Base-by-base conservation (phyloP, 2,329 filamentous ascomycete species). In the Cordyceps pruinosa region DNA sequence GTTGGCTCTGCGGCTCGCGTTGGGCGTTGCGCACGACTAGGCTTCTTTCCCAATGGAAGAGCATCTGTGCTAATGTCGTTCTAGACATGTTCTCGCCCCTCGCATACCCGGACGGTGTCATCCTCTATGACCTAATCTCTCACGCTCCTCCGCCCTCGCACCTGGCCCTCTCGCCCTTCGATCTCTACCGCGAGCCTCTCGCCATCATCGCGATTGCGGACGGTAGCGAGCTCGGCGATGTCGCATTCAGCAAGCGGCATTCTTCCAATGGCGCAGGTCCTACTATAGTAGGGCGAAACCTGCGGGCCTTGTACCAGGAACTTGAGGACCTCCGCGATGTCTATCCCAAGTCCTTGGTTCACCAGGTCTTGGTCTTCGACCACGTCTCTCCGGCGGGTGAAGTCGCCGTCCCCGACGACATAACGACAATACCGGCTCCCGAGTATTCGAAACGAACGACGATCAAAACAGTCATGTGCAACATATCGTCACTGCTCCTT, bases 1-100 rank as follows among this genome's bases (percentile, higher is more conserved):
- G 68, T 53, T 6, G 34, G 21, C 17, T 3, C n/a, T 13, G 21
- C 39, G n/a, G n/a, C 19, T 45, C 26, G 37, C 32, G 4, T 2
- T 26, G 45, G 32, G 28, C 42, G 5, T 9, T 35, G 42, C 26
- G 23, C 57, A 41, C 25, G 30, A 19, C 32, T 17, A 46, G 25
- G 32, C 25, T 21, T 44, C 21, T 23, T n/a, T 25, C 47, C 56
- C 37, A n/a, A 26, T 25, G 4, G 25, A 35, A n/a, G 15, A 1
- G 26, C 4, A 4, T 5, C 28, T 44, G 17, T 35, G 21, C 41
- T 54, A 32, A 58, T 62, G 21, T 58, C 58, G 28, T 42, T 2
- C 60, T 70, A 96, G 91, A 90, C 72, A 92, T 94, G 86, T 97
- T 97, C 73, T 96, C 90, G 58, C 93, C 93, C 41, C 77, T 94